Base-by-base conservation (phyloP, 176 grass and related monocot genomes). In the Aegilops sharonensis region DNA sequence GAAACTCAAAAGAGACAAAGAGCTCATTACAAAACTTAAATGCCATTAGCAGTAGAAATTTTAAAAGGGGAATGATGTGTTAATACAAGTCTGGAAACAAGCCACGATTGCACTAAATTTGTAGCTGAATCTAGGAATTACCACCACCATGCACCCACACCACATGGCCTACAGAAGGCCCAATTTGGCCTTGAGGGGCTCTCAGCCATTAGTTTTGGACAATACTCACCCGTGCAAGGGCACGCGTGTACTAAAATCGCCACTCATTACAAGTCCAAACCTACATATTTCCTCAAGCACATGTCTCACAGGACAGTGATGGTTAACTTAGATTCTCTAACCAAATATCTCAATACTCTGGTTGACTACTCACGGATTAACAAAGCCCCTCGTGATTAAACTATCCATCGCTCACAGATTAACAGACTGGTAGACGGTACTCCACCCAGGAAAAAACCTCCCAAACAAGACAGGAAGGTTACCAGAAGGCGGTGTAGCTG, bases 1-100 rank as follows among this genome's bases (percentile, higher is more conserved):
- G 91, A 87, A 90, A 88, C 42, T 66, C 11, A 62, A 78, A 87
- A 83, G 21, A 11, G 17, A 86, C 68, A 60, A 66, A 23, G 18
- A 85, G 40, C 31, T 73, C 36, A 32, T 79, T 29, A 77, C 10
- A 80, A 8, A 47, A 71, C 56, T 66, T 8, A 42, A 56, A 77
- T 45, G 74, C 27, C 0, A 11, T 0, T 18, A 45, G 35, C 9
- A 5, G 13, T 14, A 89, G 7, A 81, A 59, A 76, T 8, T 20
- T 14, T 56, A 62, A 47, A 39, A 20, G 60, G 35, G 10, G 14
- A 62, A 25, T 21, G 23, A 0, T 62, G 0, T 30, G 31, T 69
- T 37, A 66, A 80, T 77, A 60, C 21, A 74, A 0, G 40, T 27
- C 23, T 47, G 11, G 1, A 64, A 45, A 17, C 2, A 86, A 43